Percentiles rank a stretch among this genome's conserved stretches.
Conservation (phyloP, 2,329 filamentous ascomycete species). For the Verticillium nonalfalfae region DNA sequence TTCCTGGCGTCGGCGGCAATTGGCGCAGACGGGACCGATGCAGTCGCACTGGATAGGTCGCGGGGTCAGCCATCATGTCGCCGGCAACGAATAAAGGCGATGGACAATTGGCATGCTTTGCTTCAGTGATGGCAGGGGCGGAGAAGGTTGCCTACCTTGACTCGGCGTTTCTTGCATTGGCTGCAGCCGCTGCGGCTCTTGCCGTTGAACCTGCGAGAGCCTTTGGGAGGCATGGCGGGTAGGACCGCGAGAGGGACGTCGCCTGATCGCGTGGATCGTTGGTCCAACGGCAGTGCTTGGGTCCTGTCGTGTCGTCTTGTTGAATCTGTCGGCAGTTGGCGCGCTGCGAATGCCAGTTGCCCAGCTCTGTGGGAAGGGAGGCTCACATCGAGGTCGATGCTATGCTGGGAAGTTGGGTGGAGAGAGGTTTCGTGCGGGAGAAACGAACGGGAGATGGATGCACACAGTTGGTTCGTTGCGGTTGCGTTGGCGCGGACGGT, state of each 20-base stretch:
- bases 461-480: background rate
- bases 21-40: constrained; percentile 10
- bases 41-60: constrained; percentile 8
- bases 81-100: no score
- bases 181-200: constrained; percentile 12
- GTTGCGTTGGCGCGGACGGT: background rate
- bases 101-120: no score
- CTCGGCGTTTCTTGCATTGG: constrained; percentile 11
- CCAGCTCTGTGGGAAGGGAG: background rate
- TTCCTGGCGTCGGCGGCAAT: constrained; percentile 10
- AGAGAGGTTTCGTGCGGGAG: background rate
- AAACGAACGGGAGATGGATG: background rate
- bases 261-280: background rate
- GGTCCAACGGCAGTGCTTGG: background rate
- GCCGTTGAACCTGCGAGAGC: constrained; percentile 10
- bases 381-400: background rate
- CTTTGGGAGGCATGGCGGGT: constrained; percentile 4
- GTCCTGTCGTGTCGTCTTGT: background rate
- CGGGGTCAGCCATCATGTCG: background rate
- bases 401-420: background rate
- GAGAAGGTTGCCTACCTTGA: constrained; percentile 7
- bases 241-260: background rate
- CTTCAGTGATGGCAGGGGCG: no score
- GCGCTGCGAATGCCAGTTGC: background rate
- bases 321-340: background rate